Percentiles rank a stretch among this genome's conserved stretches.
phyloP scores from a whole-genome alignment of 2,329 filamentous ascomycete genomes.

The Xylaria sp. region DNA sequence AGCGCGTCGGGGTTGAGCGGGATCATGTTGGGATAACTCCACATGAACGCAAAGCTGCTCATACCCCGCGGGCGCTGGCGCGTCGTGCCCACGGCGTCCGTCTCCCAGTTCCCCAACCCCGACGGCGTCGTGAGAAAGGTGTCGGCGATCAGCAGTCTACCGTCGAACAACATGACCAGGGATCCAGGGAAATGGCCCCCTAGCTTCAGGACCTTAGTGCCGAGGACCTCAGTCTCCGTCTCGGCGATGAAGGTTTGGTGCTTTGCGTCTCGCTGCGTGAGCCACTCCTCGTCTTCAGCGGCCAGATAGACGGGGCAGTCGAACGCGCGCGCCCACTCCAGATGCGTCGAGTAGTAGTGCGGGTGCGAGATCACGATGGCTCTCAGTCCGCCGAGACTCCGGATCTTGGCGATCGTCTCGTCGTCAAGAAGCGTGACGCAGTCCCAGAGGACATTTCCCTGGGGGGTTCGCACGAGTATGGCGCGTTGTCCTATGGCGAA shows the following conservation, averaged over 20 bases:
- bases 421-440: slow-evolving; percentile 72
- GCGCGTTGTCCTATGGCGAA: slow-evolving; percentile 78
- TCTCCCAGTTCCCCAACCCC: slow-evolving; percentile 55
- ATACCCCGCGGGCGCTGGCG: slow-evolving; percentile 49
- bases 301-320: slow-evolving; percentile 72
- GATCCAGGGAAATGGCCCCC: slow-evolving; percentile 84
- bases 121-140: slow-evolving; percentile 74
- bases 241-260: slow-evolving; percentile 54
- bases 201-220: slow-evolving; percentile 63
- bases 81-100: slow-evolving; percentile 47
- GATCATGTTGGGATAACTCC: slow-evolving; percentile 77
- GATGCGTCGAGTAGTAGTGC: slow-evolving; percentile 80
- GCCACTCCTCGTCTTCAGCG: slow-evolving; percentile 69
- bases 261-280: slow-evolving; percentile 51
- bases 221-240: slow-evolving; percentile 45
- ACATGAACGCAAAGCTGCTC: slow-evolving; percentile 73
- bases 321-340: slow-evolving; percentile 75
- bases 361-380: slow-evolving; percentile 81
- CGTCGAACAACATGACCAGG: slow-evolving; percentile 66
- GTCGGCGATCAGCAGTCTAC: slow-evolving; percentile 74
- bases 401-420: slow-evolving; percentile 63
- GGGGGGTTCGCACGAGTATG: slow-evolving; percentile 67
- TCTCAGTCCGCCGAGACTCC: slow-evolving; percentile 65
- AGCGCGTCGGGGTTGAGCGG: slow-evolving; percentile 70
- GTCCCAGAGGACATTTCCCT: slow-evolving; percentile 82